A percentile compares a stretch with the other conserved stretches of the same genome.
phyloP scores from a whole-genome alignment of 2,329 filamentous ascomycete species.

The Aspergillus sp. region DNA sequence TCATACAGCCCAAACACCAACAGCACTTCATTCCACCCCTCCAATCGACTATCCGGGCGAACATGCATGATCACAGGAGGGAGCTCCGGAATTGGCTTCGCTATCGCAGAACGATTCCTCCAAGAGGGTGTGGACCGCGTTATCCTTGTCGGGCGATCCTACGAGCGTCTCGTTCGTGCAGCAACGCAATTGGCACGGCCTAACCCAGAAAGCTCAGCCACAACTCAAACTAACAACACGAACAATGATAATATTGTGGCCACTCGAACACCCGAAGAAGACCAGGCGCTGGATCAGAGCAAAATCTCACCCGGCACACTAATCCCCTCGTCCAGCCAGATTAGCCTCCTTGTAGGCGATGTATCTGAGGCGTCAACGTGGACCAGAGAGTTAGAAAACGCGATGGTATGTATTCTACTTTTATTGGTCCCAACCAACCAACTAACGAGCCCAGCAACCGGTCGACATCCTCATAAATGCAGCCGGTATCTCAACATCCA shows the following conservation, averaged over 20 bases:
- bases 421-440: too few species aligned
- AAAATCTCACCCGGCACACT: slow-evolving; percentile 5
- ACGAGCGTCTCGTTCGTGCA: slow-evolving; percentile 45
- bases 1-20: background rate
- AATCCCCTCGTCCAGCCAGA: slow-evolving; percentile 16
- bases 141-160: slow-evolving; percentile 62
- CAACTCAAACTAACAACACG: background rate
- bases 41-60: slow-evolving; percentile 32
- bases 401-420: slow-evolving; percentile 31
- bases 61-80: slow-evolving; percentile 65
- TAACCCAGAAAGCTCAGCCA: background rate
- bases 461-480: slow-evolving; percentile 72
- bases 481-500: slow-evolving; percentile 69
- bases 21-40: slow-evolving; percentile 11
- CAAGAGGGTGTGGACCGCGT: slow-evolving; percentile 57
- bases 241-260: slow-evolving; percentile 13
- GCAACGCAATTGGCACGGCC: slow-evolving; percentile 24
- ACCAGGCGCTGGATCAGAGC: slow-evolving; percentile 2
- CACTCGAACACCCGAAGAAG: slow-evolving; percentile 20
- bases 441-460: slow-evolving; percentile 23
- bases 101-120: slow-evolving; percentile 67
- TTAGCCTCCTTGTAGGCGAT: slow-evolving; percentile 38
- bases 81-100: slow-evolving; percentile 68
- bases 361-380: slow-evolving; percentile 35
- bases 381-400: slow-evolving; percentile 37